Base-by-base conservation (phyloP, 1,284 basidiomycete species). In the Trichosporon asahii region DNA sequence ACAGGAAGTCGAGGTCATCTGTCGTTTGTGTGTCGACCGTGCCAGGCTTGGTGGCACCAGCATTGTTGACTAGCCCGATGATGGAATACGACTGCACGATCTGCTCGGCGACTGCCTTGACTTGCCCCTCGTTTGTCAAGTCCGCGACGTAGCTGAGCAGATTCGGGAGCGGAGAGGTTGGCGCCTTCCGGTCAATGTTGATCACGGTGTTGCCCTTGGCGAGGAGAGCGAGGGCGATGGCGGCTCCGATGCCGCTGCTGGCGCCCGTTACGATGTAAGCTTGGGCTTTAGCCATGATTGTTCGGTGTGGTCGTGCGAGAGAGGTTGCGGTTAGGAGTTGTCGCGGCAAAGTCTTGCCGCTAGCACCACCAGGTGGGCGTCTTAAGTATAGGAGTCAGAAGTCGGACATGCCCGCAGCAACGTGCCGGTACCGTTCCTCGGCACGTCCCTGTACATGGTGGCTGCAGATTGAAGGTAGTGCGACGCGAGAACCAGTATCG, bases 1-100 rank as follows among this genome's bases (percentile, higher is more conserved):
- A 91, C 92, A 98, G 95, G 67, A 87, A 73, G 67, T 77, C 76
- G 60, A 74, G 65, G 53, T 76, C 74, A 31, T 70, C 69, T 40
- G 67, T 35, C 12, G 63, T 68, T 21, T 64, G 57, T 12, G 70
- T 68, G 46, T 75, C 76, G 40, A 71, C 75, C 27, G 73, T 73
- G 18, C 76, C 72, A 3, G 66, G 65, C n/a, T 66, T 60, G 21
- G 69, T 73, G 18, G 72, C 72, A 35, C 72, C 72, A 1, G 72
- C 72, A 33, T 73, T 73, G 72, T 73, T 73, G 23, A 73, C 72
- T 8, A 73, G 67, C 3, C 72, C 67, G n/a, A 71, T 57, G 33
- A 73, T 35, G 0, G 57, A 25, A 49, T 68, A 68, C 15, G 46
- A 25, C 31, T 40, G 9, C 4, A 29, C 40, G 1, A 72, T n/a